Evolutionary conservation across 768 basidiomycete genomes (phyloP).

Genomic region (Mycena epipterygia): DNA sequence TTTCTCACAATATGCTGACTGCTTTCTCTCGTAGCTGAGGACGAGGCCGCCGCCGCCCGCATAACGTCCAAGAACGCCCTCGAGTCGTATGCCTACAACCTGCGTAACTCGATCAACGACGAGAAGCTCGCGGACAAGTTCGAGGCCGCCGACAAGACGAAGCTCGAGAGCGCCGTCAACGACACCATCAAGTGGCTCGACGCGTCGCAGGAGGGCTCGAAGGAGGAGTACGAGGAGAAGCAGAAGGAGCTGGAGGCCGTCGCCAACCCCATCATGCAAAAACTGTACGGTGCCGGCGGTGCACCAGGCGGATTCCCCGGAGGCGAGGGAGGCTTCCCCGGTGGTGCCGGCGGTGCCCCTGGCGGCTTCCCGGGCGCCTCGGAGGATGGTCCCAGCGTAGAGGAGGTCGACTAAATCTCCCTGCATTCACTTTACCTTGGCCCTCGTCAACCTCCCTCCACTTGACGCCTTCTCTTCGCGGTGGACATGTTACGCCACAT

Average conservation of each 20-base stretch:
- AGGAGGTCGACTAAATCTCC: slow-evolving; percentile 84
- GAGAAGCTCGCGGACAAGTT: slow-evolving; percentile 92
- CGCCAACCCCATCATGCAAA: slow-evolving; percentile 80
- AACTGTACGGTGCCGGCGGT: slow-evolving; percentile 82
- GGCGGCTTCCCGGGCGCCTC: slow-evolving; percentile 74
- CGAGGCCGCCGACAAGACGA: slow-evolving; percentile 86
- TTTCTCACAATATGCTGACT: slow-evolving; percentile 31
- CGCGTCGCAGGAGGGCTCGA: slow-evolving; percentile 87
- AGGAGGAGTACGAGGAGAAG: slow-evolving; percentile 93
- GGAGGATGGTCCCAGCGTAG: slow-evolving; percentile 91
- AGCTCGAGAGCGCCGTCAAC: slow-evolving; percentile 85
- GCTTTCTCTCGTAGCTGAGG: slow-evolving; percentile 70
- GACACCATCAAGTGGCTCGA: slow-evolving; percentile 92
- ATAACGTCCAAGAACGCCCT: slow-evolving; percentile 92
- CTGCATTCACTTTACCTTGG: slow-evolving; percentile 28
- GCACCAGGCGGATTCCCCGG: slow-evolving; percentile 55
- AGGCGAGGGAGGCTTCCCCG: slow-evolving; percentile 67
- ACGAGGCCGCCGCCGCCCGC: slow-evolving; percentile 87
- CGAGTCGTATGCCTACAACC: slow-evolving; percentile 96
- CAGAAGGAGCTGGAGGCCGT: slow-evolving; percentile 93
- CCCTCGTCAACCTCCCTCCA: slow-evolving; percentile 25
- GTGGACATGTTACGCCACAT: slow-evolving; percentile 26
- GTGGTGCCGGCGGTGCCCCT: slow-evolving; percentile 71
- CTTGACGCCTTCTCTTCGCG: slow-evolving; percentile 10
- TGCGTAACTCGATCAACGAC: slow-evolving; percentile 89